Evolutionary conservation across 176 grass and related monocot species (phyloP).

Genomic region (Musa itinerans): DNA sequence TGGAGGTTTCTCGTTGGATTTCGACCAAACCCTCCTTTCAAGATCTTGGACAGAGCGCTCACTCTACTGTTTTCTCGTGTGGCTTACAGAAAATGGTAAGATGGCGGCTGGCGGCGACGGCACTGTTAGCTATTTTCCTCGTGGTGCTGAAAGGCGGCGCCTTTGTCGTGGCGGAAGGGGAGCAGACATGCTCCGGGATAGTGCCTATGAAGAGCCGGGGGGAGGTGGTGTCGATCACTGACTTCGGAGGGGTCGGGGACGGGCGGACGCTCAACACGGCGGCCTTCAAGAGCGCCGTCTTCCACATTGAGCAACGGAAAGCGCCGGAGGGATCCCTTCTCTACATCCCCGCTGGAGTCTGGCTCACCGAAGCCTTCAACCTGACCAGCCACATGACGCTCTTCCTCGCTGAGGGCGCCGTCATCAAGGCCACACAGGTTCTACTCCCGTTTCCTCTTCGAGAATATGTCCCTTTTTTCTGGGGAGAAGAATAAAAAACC

Average conservation of each 20-base stretch:
- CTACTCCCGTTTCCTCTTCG: too few species aligned
- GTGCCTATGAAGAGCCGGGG: background rate
- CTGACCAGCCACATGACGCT: constrained; percentile 75
- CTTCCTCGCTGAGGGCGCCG: constrained; percentile 57
- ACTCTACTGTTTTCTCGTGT: too few species aligned
- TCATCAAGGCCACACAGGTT: constrained; percentile 21
- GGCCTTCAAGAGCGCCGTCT: background rate
- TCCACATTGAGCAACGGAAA: background rate
- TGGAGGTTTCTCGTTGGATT: too few species aligned
- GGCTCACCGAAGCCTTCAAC: constrained; percentile 77
- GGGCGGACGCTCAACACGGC: constrained; percentile 2
- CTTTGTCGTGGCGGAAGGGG: background rate
- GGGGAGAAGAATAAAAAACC: too few species aligned
- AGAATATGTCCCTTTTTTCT: too few species aligned
- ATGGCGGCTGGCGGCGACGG: background rate
- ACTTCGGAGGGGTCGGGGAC: constrained; percentile 1
- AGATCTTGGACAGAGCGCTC: too few species aligned
- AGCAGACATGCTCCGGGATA: constrained; percentile 2
- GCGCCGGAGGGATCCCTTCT: constrained; percentile 37
- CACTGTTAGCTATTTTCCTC: background rate
- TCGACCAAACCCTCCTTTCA: too few species aligned
- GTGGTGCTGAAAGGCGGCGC: background rate
- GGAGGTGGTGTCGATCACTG: background rate
- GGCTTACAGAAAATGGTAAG: background rate
- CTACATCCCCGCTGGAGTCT: constrained; percentile 66